These are phyloP conservation scores for Musa acuminata DNA, from an alignment of 176 grass and related monocot genomes.

Conservation along the genomic window DNA sequence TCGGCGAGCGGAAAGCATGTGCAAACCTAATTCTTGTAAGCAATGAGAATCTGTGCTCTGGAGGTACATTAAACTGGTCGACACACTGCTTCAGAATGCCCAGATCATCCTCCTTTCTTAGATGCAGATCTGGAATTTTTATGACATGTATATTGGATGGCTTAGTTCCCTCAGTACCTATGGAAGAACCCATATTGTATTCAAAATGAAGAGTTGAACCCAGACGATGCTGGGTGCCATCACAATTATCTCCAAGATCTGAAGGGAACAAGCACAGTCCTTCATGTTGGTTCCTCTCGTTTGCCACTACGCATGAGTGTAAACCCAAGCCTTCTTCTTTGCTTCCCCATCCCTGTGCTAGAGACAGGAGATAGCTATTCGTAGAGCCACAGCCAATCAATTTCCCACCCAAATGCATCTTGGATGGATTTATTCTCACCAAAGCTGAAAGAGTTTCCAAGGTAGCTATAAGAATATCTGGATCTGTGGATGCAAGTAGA, in stretches of 20 bases:
- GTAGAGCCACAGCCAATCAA: constrained; percentile 66
- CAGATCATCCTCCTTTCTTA: constrained; percentile 82
- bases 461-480: constrained; percentile 79
- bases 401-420: constrained; percentile 92
- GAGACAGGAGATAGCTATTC: constrained; percentile 79
- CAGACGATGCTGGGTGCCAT: constrained; percentile 58
- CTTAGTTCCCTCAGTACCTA: constrained; percentile 36
- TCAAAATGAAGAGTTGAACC: constrained; percentile 99
- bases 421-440: constrained; percentile 97
- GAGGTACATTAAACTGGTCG: constrained; percentile 67
- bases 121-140: constrained; percentile 80
- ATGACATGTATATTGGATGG: constrained; percentile 69
- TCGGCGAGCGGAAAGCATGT: constrained; percentile 55
- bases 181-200: constrained; percentile 34
- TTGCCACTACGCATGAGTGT: constrained; percentile 86
- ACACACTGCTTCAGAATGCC: constrained; percentile 77
- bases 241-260: constrained; percentile 60
- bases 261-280: constrained; percentile 63
- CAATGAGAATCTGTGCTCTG: constrained; percentile 82
- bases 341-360: constrained; percentile 97
- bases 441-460: constrained; percentile 84
- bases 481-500: constrained; percentile 84
- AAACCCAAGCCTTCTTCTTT: constrained; percentile 98
- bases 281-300: constrained; percentile 71
- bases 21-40: constrained; percentile 96